Base-by-base conservation (phyloP, 805 yeast genomes). In the Hanseniaspora osmophila region DNA sequence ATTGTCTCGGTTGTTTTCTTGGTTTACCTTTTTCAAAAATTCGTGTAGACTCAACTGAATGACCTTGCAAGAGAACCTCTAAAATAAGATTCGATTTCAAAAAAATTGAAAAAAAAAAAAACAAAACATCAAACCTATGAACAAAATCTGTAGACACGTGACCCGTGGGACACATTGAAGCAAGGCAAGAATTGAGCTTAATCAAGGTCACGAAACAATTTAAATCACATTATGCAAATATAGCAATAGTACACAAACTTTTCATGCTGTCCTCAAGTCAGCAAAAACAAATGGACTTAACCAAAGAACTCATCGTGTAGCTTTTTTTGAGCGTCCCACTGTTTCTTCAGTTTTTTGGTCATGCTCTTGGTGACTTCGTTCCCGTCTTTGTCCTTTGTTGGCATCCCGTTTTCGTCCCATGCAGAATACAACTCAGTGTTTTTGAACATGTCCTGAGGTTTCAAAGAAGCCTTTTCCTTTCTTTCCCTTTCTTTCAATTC, bases 391-490 rank as follows among this genome's bases (percentile, higher is more conserved):
- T 80, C 84, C 57, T 77, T 78, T 0, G 78, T 70, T 16, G 98
- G 98, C 15, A 92, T 47, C 1, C 98, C 98, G 33, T 71, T 64
- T 22, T 73, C 88, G 59, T 92, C 96, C 84, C 90, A 92, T 57
- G 75, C 83, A 10, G 75, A 62, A 60, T 76, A 92, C 41, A 54
- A 49, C 47, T 72, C 74, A 5, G 57, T 63, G 45, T 74, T 74
- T 54, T 70, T 73, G 67, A 88, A 92, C 78, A 92, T 64, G 22
- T 83, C 88, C 37, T 58, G 48, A 1, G 97, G 95, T 9, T 77
- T 59, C 2, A 78, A 52, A 56, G 76, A 78, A 49, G 90, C 83
- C 63, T 80, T 84, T 44, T 69, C 83, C 41, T 69, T 54, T 54
- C 75, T 70, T 53, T 79, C 86, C 45, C 61, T 63, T 53, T 80